A percentile compares a stretch with the other conserved stretches of the same genome.
These are phyloP conservation scores for Nidularia sp. DNA, from an alignment of 768 basidiomycete species.

Conservation along the genomic window DNA sequence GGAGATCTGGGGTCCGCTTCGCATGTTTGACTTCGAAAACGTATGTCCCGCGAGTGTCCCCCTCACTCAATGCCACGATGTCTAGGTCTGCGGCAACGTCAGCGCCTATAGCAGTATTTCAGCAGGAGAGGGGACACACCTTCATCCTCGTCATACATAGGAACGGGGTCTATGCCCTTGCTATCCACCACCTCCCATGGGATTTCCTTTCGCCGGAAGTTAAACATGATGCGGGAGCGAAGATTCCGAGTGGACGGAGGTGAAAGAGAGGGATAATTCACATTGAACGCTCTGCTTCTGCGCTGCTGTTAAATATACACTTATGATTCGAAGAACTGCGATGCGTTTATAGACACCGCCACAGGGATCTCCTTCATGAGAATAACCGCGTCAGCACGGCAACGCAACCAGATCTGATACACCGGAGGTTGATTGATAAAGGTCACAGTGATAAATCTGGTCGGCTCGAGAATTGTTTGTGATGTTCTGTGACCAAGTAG, in stretches of 20 bases:
- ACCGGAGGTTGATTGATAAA: background rate
- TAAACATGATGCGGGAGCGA: constrained; percentile 23
- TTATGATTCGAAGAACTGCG: constrained; percentile 6
- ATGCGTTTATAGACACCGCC: constrained; percentile 6
- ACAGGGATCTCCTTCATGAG: constrained; percentile 7
- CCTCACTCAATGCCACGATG: constrained; percentile 47
- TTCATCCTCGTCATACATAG: constrained; percentile 59
- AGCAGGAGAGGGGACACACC: constrained; percentile 29
- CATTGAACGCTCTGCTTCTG: constrained; percentile 14
- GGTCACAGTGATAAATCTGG: too few species aligned
- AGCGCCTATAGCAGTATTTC: background rate
- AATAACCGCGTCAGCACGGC: background rate
- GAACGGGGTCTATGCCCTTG: constrained; percentile 59
- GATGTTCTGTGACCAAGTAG: too few species aligned
- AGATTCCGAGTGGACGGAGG: constrained; percentile 2
- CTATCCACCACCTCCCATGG: constrained; percentile 80
- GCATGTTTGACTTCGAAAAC: constrained; percentile 52
- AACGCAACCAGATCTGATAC: background rate
- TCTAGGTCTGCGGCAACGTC: constrained; percentile 45
- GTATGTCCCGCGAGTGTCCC: constrained; percentile 56
- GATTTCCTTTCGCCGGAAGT: constrained; percentile 50
- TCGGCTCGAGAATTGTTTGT: too few species aligned
- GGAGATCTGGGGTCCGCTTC: constrained; percentile 41
- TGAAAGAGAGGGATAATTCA: constrained; percentile 7
- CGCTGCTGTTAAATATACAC: constrained; percentile 12